Evolutionary conservation across 768 basidiomycete genomes (phyloP).

Genomic region (Boletus subcaerulescens): DNA sequence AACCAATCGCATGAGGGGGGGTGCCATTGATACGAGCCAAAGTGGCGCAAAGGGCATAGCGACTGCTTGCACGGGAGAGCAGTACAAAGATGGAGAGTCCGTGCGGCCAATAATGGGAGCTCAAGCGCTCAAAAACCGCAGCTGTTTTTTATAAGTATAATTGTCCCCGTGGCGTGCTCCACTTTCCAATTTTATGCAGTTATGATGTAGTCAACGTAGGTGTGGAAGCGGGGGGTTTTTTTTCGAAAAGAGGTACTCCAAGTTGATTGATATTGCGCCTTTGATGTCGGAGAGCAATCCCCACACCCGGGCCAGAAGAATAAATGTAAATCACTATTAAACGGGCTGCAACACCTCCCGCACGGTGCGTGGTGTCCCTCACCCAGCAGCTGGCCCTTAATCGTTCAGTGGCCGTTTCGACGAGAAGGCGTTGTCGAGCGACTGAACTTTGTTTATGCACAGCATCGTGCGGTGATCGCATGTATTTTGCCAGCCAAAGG

Average conservation of each 20-base stretch:
- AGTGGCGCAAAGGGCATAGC: background rate
- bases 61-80: background rate
- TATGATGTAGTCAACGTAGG: background rate
- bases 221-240: background rate
- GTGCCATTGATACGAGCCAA: background rate
- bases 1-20: background rate
- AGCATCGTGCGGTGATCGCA: conserved; percentile 6
- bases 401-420: background rate
- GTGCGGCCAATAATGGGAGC: background rate
- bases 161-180: background rate
- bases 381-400: background rate
- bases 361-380: background rate
- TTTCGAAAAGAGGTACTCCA: background rate
- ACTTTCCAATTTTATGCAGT: conserved; percentile 6
- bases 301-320: background rate
- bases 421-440: background rate
- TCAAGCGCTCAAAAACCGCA: conserved; percentile 3
- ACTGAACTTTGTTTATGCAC: conserved; percentile 1
- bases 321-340: background rate
- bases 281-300: background rate
- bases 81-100: background rate
- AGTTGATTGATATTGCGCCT: background rate
- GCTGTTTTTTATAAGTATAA: background rate
- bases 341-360: background rate
- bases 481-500: background rate